phyloP scores from a whole-genome alignment of 2,329 filamentous ascomycete species.

The Drechslerella stenobrocha region DNA sequence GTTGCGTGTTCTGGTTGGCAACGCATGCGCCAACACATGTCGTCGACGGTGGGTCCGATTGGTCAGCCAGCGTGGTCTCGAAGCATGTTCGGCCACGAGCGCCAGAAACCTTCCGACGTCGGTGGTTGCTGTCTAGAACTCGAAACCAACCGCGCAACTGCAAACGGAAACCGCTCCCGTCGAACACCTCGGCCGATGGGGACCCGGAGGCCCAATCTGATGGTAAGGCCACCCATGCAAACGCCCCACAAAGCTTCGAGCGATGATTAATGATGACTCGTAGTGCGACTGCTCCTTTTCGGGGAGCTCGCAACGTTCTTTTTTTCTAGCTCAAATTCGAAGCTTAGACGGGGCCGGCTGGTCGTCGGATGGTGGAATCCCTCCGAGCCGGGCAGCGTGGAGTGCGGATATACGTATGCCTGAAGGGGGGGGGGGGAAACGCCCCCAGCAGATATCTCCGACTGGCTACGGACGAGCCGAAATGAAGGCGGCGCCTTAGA shows the following conservation, averaged over 20 bases:
- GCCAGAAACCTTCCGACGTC: not conserved
- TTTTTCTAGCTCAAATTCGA: too few relatives aligned
- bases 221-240: too few relatives aligned
- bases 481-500: not conserved
- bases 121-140: not conserved
- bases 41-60: not conserved
- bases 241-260: too few relatives aligned
- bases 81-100: not conserved
- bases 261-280: too few relatives aligned
- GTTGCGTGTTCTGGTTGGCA: too few relatives aligned
- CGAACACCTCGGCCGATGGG: conserved; percentile 19
- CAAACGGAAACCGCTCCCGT: conserved; percentile 6
- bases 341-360: too few relatives aligned
- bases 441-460: conserved; percentile 25
- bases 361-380: conserved; percentile 23
- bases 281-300: too few relatives aligned
- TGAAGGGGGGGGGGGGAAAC: not conserved
- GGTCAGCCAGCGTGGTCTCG: not conserved
- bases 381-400: conserved; percentile 22
- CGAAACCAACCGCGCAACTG: conserved; percentile 4
- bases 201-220: too few relatives aligned
- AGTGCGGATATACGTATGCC: not conserved
- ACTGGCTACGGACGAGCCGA: conserved; percentile 1
- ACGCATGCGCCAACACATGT: too few relatives aligned
- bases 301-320: too few relatives aligned